These are phyloP conservation scores for grape (Vitis vinifera) DNA, from an alignment of 164 flowering plant species.

Conservation along the genomic window ASM3070453v1 NC_081809.1:26532501-26533000, in stretches of 20 bases:
- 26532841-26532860: conserved; percentile 72
- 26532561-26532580: background rate
- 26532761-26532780: conserved; percentile 75
- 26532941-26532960: background rate
- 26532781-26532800: conserved; percentile 61
- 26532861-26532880: conserved; percentile 56
- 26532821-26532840: conserved; percentile 41
- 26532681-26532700: too few relatives aligned
- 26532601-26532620: background rate
- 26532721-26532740: conserved; percentile 40
- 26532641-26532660: background rate
- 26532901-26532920: background rate
- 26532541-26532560: background rate
- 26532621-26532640: background rate
- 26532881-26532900: conserved; percentile 32
- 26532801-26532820: conserved; percentile 21
- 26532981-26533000: too few relatives aligned
- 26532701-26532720: conserved; percentile 21
- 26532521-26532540: background rate
- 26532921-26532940: conserved; percentile 4
- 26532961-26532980: too few relatives aligned
- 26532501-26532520: too few relatives aligned
- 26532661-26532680: too few relatives aligned
- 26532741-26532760: conserved; percentile 52
- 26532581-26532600: conserved; percentile 1